Evolutionary conservation across 805 yeast genomes (phyloP), one percentile per base, ranked within the genome.

Genomic region (Scheffersomyces lignosus): DNA sequence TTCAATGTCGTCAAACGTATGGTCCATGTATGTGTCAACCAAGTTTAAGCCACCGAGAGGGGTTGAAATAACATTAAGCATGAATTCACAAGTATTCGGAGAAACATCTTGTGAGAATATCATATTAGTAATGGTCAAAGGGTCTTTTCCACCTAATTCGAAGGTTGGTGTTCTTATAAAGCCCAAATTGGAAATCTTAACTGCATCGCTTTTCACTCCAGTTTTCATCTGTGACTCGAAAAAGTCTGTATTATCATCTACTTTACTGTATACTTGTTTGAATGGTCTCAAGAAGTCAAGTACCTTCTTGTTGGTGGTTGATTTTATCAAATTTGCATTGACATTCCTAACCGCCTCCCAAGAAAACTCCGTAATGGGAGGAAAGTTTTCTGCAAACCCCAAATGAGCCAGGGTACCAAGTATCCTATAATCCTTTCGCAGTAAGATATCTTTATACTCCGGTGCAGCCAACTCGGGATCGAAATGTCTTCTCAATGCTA

Each of bases 121-220:
- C 43, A 65, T 33, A 34, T 65, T 56, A 3, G 43, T 50, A 13
- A 67, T 49, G 0, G 51, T 53, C 10, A 7, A 7, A 4, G 44
- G 38, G 2, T 41, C 35, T 0, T 37, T 36, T 3, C 18, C 22
- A 1, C 15, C 27, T 15, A 31, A 29, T 4, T 40, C 39, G 29
- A 44, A 44, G 1, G 34, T 40, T 1, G 65, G 60, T n/a, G 50
- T 31, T 4, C 50, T 52, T 6, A 56, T 47, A 5, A 53, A 40
- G 1, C 73, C 73, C 40, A 67, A 49, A 38, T 67, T 67, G 14
- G 72, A 66, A 30, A 63, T 34, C 37, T 67, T 67, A 15, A 54
- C 35, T 0, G 65, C 41, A 33, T 67, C 73, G 1, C 49, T 54
- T 38, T 58, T 59, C n/a, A n/a, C n/a, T 4, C 53, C 49, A 7